Percentiles rank a stretch among this genome's conserved stretches.
Conservation (phyloP, 768 basidiomycete species). For the Steccherinum ochraceum region DNA sequence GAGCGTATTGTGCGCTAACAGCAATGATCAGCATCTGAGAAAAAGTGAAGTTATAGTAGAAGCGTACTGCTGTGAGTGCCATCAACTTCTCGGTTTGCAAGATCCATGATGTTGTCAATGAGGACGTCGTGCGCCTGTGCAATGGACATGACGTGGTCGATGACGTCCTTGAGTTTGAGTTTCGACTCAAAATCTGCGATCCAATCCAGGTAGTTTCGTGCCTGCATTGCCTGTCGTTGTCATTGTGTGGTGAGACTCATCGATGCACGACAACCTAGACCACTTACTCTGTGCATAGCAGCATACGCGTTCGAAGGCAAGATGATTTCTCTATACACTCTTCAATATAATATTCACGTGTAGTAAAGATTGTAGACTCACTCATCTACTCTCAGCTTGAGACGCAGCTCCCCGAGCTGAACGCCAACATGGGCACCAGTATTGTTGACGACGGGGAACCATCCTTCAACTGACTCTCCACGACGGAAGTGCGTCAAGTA, state of each 20-base stretch:
- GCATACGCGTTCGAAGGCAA: constrained; percentile 62
- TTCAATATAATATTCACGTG: constrained; percentile 8
- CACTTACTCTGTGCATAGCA: constrained; percentile 49
- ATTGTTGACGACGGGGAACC: constrained; percentile 66
- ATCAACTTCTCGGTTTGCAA: constrained; percentile 66
- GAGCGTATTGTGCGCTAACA: constrained; percentile 68
- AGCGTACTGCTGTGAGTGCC: constrained; percentile 58
- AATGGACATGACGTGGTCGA: constrained; percentile 58
- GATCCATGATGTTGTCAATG: constrained; percentile 62
- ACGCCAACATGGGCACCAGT: constrained; percentile 41
- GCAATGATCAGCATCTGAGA: constrained; percentile 1
- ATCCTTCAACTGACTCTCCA: constrained; percentile 72
- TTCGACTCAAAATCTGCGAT: constrained; percentile 64
- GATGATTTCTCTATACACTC: constrained; percentile 59
- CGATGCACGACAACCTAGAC: neutral
- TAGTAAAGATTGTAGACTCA: constrained; percentile 29
- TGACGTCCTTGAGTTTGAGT: constrained; percentile 52
- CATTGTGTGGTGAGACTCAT: constrained; percentile 1
- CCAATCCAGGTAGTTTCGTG: constrained; percentile 69
- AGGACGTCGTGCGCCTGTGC: constrained; percentile 63
- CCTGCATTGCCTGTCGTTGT: constrained; percentile 38
- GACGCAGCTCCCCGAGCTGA: constrained; percentile 69
- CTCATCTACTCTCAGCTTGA: constrained; percentile 76
- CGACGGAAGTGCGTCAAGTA: constrained; percentile 66
- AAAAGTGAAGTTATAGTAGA: neutral